These are phyloP conservation scores for Brassica nigra DNA, from an alignment of 345 rosid genomes.

Conservation along the genomic window DNA sequence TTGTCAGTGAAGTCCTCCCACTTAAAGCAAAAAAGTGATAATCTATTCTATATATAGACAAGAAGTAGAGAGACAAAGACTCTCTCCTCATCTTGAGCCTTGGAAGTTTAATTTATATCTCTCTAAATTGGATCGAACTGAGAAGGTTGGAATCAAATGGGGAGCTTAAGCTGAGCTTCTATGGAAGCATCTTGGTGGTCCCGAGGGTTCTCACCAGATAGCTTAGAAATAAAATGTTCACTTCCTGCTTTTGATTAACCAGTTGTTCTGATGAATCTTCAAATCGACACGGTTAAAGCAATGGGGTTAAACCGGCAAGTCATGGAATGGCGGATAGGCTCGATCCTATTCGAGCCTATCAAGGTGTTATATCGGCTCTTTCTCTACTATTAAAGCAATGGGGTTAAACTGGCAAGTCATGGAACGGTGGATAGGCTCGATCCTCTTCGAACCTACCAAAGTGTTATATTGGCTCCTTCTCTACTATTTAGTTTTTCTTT, in stretches of 20 bases:
- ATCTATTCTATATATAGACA: constrained; percentile 5
- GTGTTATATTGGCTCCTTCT: constrained; percentile 33
- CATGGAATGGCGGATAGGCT: constrained; percentile 35
- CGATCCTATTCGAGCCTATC: constrained; percentile 41
- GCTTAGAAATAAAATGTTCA: constrained; percentile 17
- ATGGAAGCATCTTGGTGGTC: constrained; percentile 29
- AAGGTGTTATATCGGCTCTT: constrained; percentile 33
- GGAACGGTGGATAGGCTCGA: constrained; percentile 34
- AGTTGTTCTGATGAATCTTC: constrained; percentile 5
- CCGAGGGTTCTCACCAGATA: constrained; percentile 10
- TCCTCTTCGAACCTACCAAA: constrained; percentile 40
- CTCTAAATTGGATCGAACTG: constrained; percentile 11
- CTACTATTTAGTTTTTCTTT: neutral
- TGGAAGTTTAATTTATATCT: constrained; percentile 20
- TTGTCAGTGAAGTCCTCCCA: neutral
- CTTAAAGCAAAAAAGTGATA: neutral
- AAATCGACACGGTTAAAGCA: constrained; percentile 2
- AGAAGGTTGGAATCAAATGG: constrained; percentile 7
- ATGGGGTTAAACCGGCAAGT: constrained; percentile 39
- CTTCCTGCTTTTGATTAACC: constrained; percentile 15
- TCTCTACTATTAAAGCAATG: neutral
- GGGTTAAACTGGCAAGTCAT: constrained; percentile 41
- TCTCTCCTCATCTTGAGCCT: constrained; percentile 24
- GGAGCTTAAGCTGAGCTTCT: constrained; percentile 25
- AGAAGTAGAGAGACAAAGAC: constrained; percentile 15